Evolutionary conservation across 2,329 filamentous ascomycete genomes (phyloP).

Genomic region (Elsinoe australis): DNA sequence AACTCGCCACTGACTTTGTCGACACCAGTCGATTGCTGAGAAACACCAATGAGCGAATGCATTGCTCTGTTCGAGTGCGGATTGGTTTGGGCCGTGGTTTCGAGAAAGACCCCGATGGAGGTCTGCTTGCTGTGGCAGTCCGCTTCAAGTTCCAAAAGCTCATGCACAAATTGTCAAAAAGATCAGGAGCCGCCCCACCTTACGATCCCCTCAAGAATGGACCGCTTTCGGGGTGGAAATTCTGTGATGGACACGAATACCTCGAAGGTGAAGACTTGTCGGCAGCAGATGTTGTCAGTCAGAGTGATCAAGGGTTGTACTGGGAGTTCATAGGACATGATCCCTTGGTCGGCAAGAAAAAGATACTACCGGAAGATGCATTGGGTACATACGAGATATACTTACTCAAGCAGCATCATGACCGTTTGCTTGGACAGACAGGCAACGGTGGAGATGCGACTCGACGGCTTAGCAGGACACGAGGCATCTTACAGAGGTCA

Average conservation of each 20-base stretch:
- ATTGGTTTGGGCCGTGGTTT: conserved; percentile 1
- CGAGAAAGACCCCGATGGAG: background rate
- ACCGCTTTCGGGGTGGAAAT: background rate
- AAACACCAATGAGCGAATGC: conserved; percentile 2
- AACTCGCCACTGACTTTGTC: background rate
- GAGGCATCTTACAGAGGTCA: conserved; percentile 2
- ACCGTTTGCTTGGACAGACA: background rate
- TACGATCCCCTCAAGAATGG: background rate
- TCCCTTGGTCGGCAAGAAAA: background rate
- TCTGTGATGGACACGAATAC: background rate
- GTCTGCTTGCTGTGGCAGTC: background rate
- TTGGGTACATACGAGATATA: conserved; percentile 1
- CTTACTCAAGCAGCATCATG: background rate
- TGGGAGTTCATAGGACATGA: conserved; percentile 1
- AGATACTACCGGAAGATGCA: background rate
- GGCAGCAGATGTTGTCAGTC: background rate
- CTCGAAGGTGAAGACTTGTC: conserved; percentile 1
- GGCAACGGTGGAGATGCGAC: background rate
- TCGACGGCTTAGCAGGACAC: background rate
- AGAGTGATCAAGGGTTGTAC: background rate
- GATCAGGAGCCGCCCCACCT: background rate
- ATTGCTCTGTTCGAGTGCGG: background rate
- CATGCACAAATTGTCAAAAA: background rate
- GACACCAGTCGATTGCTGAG: background rate
- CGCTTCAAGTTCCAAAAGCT: background rate